Conservation (phyloP, 139 green algal species). For the Pleodorina starrii region DNA sequence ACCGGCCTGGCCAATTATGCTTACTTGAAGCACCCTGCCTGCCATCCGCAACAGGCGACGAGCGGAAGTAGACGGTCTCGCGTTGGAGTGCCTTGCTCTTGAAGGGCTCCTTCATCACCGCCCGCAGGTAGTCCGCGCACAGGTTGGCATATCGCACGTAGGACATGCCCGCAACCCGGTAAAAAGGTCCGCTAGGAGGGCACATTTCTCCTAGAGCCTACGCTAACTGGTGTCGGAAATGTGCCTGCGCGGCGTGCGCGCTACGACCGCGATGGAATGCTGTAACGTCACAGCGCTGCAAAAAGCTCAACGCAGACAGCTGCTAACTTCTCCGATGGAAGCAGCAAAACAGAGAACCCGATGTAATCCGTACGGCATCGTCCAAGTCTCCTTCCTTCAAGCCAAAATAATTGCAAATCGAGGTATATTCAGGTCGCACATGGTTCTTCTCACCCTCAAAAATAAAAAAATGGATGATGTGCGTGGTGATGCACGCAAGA, state of each 20-base stretch:
- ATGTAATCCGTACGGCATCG: slow-evolving; percentile 4
- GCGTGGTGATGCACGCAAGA: too few relatives aligned
- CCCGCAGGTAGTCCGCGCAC: slow-evolving; percentile 71
- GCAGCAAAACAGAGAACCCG: not conserved
- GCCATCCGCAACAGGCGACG: slow-evolving; percentile 55
- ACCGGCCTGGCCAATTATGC: not conserved
- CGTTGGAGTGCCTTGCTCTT: slow-evolving; percentile 70
- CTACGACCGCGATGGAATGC: not conserved
- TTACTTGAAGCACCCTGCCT: slow-evolving; percentile 59
- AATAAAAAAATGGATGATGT: too few relatives aligned
- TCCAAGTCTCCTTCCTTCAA: too few relatives aligned
- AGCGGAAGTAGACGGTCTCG: slow-evolving; percentile 65
- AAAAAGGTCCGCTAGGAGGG: slow-evolving; percentile 66
- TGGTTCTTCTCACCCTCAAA: too few relatives aligned
- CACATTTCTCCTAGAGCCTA: slow-evolving; percentile 28
- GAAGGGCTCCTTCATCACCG: slow-evolving; percentile 77
- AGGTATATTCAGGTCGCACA: too few relatives aligned
- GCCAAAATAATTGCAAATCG: too few relatives aligned
- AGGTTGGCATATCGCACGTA: slow-evolving; percentile 77
- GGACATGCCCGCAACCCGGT: slow-evolving; percentile 67
- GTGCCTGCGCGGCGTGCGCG: not conserved
- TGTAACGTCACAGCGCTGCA: not conserved
- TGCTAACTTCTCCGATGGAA: not conserved
- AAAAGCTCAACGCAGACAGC: not conserved
- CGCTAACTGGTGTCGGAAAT: slow-evolving; percentile 8